phyloP scores from a whole-genome alignment of 306 rosid species.

The Dryas octopetala region DNA sequence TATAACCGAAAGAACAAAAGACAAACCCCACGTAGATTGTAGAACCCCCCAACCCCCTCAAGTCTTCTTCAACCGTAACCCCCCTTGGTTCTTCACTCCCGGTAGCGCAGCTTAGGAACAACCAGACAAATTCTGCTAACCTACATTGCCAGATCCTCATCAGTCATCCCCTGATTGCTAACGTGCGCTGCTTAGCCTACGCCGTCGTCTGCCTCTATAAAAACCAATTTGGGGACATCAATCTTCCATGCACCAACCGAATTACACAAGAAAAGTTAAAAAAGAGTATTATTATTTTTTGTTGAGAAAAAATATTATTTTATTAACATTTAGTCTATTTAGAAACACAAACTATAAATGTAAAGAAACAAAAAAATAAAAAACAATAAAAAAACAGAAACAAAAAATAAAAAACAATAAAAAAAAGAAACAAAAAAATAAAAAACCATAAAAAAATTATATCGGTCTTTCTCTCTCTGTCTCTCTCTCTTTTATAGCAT shows the following conservation, averaged over 20 bases:
- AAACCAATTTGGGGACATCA: constrained; percentile 3
- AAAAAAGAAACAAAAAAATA: neutral
- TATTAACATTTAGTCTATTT: neutral
- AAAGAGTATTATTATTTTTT: neutral
- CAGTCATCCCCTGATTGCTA: neutral
- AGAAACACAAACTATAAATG: constrained; percentile 5
- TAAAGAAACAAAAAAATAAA: neutral
- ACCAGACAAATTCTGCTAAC: neutral
- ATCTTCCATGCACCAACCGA: constrained; percentile 21
- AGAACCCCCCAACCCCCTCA: neutral
- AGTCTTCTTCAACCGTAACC: neutral
- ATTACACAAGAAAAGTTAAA: neutral
- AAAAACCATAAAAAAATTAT: neutral
- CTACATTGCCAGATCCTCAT: neutral
- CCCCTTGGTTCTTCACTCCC: neutral
- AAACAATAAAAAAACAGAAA: neutral
- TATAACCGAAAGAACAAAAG: no score
- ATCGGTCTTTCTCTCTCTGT: neutral
- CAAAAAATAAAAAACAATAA: neutral
- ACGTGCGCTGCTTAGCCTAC: constrained; percentile 2
- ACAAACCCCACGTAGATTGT: no score
- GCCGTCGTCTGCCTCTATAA: neutral
- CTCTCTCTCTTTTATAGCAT: neutral
- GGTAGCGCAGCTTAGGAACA: neutral
- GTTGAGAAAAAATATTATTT: neutral